Evolutionary conservation across 306 rosid genomes (phyloP).

Genomic region (Styphnolobium japonicum): DNA sequence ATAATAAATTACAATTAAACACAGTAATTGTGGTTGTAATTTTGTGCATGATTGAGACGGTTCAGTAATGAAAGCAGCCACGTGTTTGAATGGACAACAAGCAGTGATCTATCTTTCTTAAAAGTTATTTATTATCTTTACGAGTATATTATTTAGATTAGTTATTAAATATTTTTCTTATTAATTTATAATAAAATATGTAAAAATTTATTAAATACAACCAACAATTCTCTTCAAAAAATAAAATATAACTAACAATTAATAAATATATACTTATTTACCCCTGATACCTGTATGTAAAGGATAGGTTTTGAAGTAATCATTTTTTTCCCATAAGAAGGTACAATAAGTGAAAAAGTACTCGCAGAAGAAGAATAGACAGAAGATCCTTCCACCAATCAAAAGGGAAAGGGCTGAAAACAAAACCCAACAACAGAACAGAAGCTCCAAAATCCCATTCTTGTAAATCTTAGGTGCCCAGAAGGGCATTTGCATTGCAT

Average conservation of each 20-base stretch:
- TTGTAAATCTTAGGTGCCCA: conserved; percentile 30
- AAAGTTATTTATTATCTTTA: too few relatives aligned
- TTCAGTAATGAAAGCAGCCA: conserved; percentile 5
- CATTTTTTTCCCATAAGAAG: neutral
- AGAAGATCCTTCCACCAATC: conserved; percentile 34
- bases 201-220: too few relatives aligned
- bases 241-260: too few relatives aligned
- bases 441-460: conserved; percentile 33
- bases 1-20: neutral
- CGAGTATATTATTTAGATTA: too few relatives aligned
- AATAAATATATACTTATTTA: too few relatives aligned
- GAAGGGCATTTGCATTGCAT: conserved; percentile 33
- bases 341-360: neutral
- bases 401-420: neutral
- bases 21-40: neutral
- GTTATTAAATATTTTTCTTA: too few relatives aligned
- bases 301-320: too few relatives aligned
- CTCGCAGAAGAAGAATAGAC: conserved; percentile 3
- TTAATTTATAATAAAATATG: too few relatives aligned
- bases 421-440: conserved; percentile 3
- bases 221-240: too few relatives aligned
- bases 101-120: neutral
- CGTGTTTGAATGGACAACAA: conserved; percentile 3
- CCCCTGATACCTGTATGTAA: too few relatives aligned
- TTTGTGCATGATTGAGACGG: neutral